Conservation (phyloP, 371 early-diverging fungal species). For the Umbelopsis sp. region DNA sequence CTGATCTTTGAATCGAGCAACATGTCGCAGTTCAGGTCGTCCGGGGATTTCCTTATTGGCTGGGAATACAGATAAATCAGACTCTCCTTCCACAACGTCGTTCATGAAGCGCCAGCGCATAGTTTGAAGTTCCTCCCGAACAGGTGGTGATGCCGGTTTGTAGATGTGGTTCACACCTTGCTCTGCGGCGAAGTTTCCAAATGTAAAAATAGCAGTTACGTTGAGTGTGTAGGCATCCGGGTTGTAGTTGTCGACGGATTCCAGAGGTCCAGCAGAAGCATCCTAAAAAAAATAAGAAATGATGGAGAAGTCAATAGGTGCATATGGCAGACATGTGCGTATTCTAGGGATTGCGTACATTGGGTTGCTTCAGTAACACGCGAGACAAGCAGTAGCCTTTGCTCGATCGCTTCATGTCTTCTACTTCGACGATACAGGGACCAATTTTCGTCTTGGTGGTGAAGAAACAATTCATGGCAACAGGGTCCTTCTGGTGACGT, state of each 20-base stretch:
- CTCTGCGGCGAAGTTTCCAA: slow-evolving; percentile 49
- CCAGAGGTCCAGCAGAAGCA: slow-evolving; percentile 8
- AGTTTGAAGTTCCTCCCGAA: slow-evolving; percentile 25
- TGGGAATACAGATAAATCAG: background rate
- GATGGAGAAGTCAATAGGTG: too few relatives aligned
- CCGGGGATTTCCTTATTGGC: slow-evolving; percentile 21
- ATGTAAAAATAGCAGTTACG: slow-evolving; percentile 40
- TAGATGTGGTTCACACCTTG: slow-evolving; percentile 33
- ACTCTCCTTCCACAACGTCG: slow-evolving; percentile 25
- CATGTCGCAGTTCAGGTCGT: slow-evolving; percentile 38
- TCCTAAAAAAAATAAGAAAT: background rate
- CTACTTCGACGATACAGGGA: slow-evolving; percentile 38
- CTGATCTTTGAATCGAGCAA: slow-evolving; percentile 37
- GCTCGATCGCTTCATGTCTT: slow-evolving; percentile 38
- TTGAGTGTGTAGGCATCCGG: slow-evolving; percentile 32
- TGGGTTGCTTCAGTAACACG: slow-evolving; percentile 35
- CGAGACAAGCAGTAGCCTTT: slow-evolving; percentile 46
- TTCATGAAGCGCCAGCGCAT: slow-evolving; percentile 38
- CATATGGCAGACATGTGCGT: background rate
- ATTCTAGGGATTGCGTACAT: slow-evolving; percentile 20
- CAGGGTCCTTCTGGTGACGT: slow-evolving; percentile 41
- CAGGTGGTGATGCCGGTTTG: slow-evolving; percentile 30
- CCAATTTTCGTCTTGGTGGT: slow-evolving; percentile 38
- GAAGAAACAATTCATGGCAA: slow-evolving; percentile 49
- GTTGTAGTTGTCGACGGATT: slow-evolving; percentile 24